Conservation (phyloP, 2,329 filamentous ascomycete species). For the Fusarium drepaniforme region DNA sequence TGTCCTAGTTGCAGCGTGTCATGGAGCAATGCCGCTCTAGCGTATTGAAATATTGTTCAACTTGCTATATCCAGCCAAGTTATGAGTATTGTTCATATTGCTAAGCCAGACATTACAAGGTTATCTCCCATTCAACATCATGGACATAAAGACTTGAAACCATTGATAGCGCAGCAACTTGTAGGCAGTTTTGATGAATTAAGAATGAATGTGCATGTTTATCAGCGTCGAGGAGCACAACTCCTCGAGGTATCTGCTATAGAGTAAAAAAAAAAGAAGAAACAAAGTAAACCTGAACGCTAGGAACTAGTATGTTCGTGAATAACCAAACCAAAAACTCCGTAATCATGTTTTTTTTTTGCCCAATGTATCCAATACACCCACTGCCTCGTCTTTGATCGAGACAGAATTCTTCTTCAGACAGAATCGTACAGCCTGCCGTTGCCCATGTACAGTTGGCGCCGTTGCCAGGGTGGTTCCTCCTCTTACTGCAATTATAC, state of each 20-base stretch:
- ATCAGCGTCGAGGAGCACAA: constrained; percentile 16
- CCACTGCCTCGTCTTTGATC: constrained; percentile 16
- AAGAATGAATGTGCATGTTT: constrained; percentile 29
- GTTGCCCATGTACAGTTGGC: constrained; percentile 14
- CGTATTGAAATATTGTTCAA: not conserved
- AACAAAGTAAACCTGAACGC: constrained; percentile 38
- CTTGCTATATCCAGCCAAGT: not conserved
- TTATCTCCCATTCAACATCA: not conserved
- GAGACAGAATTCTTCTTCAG: constrained; percentile 32
- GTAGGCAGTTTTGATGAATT: not conserved
- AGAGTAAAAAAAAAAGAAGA: constrained; percentile 2
- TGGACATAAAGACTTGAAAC: not conserved
- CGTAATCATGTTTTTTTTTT: constrained; percentile 40
- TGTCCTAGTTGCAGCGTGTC: not conserved
- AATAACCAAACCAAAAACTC: constrained; percentile 41
- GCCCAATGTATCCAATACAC: constrained; percentile 43
- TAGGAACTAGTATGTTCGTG: constrained; percentile 40
- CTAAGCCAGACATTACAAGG: not conserved
- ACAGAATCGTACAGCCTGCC: constrained; percentile 38
- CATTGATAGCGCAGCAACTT: not conserved
- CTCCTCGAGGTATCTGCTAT: constrained; percentile 17
- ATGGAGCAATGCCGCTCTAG: not conserved
- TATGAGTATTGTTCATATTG: not conserved
- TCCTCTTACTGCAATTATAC: not conserved
- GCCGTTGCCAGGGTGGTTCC: not conserved